These are phyloP conservation scores for Marasmius sp. DNA, from an alignment of 1,284 basidiomycete genomes.

Conservation along the genomic window DNA sequence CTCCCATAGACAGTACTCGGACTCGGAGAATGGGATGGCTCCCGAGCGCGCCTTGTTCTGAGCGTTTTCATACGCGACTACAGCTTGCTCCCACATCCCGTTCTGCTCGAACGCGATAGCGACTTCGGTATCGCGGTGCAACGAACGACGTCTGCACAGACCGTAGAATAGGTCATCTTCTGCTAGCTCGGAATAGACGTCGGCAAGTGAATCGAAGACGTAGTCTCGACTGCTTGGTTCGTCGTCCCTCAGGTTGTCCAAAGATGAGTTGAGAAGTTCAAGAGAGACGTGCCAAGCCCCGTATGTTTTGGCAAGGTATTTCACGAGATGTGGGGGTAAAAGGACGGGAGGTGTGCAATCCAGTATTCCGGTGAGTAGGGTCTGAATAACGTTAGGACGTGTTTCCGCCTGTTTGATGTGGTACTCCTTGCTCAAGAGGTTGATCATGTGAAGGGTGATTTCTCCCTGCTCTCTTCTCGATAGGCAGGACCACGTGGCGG, in stretches of 20 bases:
- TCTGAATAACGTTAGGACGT: constrained; percentile 95
- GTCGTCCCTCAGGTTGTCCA: constrained; percentile 78
- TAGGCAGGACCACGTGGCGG: constrained; percentile 87
- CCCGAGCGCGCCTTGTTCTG: constrained; percentile 87
- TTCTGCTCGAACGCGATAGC: constrained; percentile 95
- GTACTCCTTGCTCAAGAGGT: constrained; percentile 91
- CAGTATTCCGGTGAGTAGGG: constrained; percentile 82
- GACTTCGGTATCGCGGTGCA: constrained; percentile 90
- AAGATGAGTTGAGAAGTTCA: constrained; percentile 84
- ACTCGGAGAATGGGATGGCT: constrained; percentile 88
- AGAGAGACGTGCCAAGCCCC: constrained; percentile 93
- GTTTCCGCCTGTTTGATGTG: constrained; percentile 87
- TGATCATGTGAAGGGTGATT: constrained; percentile 88
- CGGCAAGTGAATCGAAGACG: constrained; percentile 89
- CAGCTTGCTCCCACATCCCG: constrained; percentile 95
- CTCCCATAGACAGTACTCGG: constrained; percentile 98
- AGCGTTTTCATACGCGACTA: constrained; percentile 87
- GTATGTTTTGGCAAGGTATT: constrained; percentile 96
- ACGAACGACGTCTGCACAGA: constrained; percentile 87
- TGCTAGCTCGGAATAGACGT: constrained; percentile 92
- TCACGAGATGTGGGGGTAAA: constrained; percentile 92
- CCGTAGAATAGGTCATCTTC: constrained; percentile 99
- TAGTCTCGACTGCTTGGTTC: constrained; percentile 83
- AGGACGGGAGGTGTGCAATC: constrained; percentile 86
- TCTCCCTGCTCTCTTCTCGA: constrained; percentile 88